Conservation (phyloP, 2,329 filamentous ascomycete species). For the Furcasterigmium furcatum region DNA sequence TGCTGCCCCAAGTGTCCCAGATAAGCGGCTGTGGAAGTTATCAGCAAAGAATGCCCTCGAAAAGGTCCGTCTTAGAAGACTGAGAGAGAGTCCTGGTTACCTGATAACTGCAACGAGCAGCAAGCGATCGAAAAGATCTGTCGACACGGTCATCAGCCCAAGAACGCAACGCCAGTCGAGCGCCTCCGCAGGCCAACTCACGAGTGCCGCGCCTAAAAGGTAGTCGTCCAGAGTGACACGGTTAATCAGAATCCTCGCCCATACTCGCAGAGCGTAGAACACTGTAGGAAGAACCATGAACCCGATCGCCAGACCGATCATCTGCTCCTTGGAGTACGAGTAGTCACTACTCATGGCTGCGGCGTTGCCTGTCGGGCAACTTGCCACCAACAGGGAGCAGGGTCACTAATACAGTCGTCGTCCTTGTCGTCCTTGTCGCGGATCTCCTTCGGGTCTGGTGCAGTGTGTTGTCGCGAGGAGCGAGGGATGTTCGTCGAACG, state of each 20-base stretch:
- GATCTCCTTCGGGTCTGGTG: too few species aligned
- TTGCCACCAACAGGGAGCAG: too few species aligned
- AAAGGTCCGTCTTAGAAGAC: too few species aligned
- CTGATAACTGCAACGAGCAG: conserved; percentile 7
- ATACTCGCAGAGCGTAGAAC: conserved; percentile 8
- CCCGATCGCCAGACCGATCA: conserved; percentile 9
- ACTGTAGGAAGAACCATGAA: conserved; percentile 10
- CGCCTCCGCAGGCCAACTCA: conserved; percentile 1
- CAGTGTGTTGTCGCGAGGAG: too few species aligned
- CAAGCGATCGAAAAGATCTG: conserved; percentile 7
- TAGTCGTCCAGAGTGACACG: conserved; percentile 11
- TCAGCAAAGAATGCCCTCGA: neutral
- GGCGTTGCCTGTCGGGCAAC: too few species aligned
- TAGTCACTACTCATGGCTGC: too few species aligned
- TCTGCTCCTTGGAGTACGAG: conserved; percentile 8
- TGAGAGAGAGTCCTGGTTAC: too few species aligned
- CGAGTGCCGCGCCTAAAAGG: conserved; percentile 7
- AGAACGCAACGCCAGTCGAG: too few species aligned
- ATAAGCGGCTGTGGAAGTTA: conserved; percentile 1
- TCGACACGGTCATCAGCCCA: neutral
- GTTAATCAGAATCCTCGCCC: conserved; percentile 11
- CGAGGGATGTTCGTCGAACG: too few species aligned
- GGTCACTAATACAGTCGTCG: too few species aligned
- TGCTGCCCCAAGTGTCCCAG: conserved; percentile 9
- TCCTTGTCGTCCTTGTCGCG: too few species aligned